phyloP scores from a whole-genome alignment of 164 flowering plant genomes.

The Stephania yunnanensis region DNA sequence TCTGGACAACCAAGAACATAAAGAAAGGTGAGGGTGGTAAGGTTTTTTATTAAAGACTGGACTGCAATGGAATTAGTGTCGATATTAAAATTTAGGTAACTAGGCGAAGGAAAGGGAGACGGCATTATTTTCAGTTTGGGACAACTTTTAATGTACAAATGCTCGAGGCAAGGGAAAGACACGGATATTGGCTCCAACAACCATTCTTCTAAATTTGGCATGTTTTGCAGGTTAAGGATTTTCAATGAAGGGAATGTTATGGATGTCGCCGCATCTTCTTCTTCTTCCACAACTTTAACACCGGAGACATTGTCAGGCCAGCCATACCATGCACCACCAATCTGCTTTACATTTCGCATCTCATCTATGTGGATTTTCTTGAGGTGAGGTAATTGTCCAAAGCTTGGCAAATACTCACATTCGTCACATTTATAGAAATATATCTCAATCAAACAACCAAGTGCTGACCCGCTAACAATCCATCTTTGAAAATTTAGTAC shows the following conservation, averaged over 20 bases:
- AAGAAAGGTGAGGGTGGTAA: not conserved
- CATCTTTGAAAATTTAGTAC: slow-evolving; percentile 3
- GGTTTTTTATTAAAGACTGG: not conserved
- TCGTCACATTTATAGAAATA: not conserved
- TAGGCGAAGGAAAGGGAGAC: not conserved
- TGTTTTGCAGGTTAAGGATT: not conserved
- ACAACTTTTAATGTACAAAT: slow-evolving; percentile 1
- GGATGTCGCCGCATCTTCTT: not conserved
- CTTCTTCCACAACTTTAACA: not conserved
- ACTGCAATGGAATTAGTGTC: not conserved
- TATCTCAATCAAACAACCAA: not conserved
- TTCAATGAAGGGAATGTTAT: slow-evolving; percentile 18
- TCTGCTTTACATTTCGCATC: slow-evolving; percentile 5
- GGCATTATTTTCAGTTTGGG: slow-evolving; percentile 2
- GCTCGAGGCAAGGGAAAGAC: slow-evolving; percentile 18
- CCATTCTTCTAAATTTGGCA: slow-evolving; percentile 22
- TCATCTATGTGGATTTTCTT: not conserved
- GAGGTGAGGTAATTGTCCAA: slow-evolving; percentile 22
- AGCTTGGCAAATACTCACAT: slow-evolving; percentile 10
- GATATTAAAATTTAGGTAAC: not conserved
- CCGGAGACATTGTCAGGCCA: not conserved
- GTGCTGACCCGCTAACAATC: not conserved
- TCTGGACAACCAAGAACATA: not conserved
- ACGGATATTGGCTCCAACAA: not conserved
- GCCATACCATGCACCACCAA: slow-evolving; percentile 6